Percentiles rank a stretch among this genome's conserved stretches.
Evolutionary conservation across 75 land plant genomes (phyloP).

Genomic region (Picea glauca): DNA sequence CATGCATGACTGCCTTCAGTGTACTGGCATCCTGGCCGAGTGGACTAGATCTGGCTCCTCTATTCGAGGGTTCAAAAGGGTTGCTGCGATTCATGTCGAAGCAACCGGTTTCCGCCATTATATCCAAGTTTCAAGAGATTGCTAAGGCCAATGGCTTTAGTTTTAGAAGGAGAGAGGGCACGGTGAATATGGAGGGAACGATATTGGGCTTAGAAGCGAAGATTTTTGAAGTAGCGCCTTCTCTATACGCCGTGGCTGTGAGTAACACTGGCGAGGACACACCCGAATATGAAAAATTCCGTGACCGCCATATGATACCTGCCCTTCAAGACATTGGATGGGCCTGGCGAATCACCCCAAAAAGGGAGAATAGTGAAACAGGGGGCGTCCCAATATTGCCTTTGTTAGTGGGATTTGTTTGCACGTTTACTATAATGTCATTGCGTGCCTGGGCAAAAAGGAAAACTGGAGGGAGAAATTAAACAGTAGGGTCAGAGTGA

Average conservation of each 20-base stretch:
- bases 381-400: too few relatives aligned
- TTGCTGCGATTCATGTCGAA: too few relatives aligned
- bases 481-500: too few relatives aligned
- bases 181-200: slow-evolving; percentile 7
- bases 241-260: slow-evolving; percentile 27
- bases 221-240: slow-evolving; percentile 29
- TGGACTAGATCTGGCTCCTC: slow-evolving; percentile 25
- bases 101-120: background rate
- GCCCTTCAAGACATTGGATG: slow-evolving; percentile 21
- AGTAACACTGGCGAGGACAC: slow-evolving; percentile 25
- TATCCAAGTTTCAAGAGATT: slow-evolving; percentile 14
- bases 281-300: slow-evolving; percentile 18
- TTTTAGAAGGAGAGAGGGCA: slow-evolving; percentile 16
- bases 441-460: too few relatives aligned
- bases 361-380: too few relatives aligned
- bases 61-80: slow-evolving; percentile 3
- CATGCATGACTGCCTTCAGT: slow-evolving; percentile 27
- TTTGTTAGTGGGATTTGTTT: too few relatives aligned
- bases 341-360: too few relatives aligned
- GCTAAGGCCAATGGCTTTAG: slow-evolving; percentile 17
- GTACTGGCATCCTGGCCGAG: slow-evolving; percentile 15
- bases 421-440: too few relatives aligned
- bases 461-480: too few relatives aligned
- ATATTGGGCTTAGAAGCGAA: slow-evolving; percentile 15
- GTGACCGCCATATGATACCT: slow-evolving; percentile 16